phyloP scores from a whole-genome alignment of 768 basidiomycete genomes.

The Scleroderma citrinum region DNA sequence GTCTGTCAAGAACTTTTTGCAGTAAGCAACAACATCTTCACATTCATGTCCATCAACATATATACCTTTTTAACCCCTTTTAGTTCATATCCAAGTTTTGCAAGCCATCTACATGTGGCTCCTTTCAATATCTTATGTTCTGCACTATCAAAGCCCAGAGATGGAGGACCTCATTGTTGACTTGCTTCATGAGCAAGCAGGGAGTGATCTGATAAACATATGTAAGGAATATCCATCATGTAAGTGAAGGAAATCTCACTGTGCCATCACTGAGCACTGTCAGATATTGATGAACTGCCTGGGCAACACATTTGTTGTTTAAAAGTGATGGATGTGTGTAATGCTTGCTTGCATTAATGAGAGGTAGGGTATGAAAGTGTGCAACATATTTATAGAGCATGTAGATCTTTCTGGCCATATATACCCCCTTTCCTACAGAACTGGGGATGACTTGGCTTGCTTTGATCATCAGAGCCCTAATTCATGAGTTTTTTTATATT shows the following conservation, averaged over 20 bases:
- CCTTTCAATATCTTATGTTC: slow-evolving; percentile 11
- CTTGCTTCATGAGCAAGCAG: slow-evolving; percentile 1
- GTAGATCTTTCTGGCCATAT: slow-evolving; percentile 1
- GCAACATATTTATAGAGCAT: not conserved
- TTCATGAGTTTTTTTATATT: not conserved
- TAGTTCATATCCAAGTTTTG: slow-evolving; percentile 19
- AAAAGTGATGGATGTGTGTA: slow-evolving; percentile 1
- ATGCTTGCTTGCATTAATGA: not conserved
- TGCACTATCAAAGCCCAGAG: not conserved
- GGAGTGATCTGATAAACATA: no score
- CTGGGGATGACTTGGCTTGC: not conserved
- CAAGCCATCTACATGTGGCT: slow-evolving; percentile 31
- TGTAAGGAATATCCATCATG: not conserved
- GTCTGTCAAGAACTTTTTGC: slow-evolving; percentile 3
- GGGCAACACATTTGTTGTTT: slow-evolving; percentile 1
- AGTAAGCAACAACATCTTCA: slow-evolving; percentile 17
- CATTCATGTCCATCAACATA: slow-evolving; percentile 25
- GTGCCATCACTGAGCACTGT: not conserved
- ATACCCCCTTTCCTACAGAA: slow-evolving; percentile 1
- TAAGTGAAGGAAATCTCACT: not conserved
- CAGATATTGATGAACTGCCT: not conserved
- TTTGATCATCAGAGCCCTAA: slow-evolving; percentile 2
- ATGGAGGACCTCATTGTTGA: slow-evolving; percentile 3
- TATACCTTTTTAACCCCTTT: slow-evolving; percentile 23
- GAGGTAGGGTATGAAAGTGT: not conserved